Evolutionary conservation across 805 yeast species (phyloP), one percentile per base, ranked within the genome.

Genomic region (Metschnikowia similis): DNA sequence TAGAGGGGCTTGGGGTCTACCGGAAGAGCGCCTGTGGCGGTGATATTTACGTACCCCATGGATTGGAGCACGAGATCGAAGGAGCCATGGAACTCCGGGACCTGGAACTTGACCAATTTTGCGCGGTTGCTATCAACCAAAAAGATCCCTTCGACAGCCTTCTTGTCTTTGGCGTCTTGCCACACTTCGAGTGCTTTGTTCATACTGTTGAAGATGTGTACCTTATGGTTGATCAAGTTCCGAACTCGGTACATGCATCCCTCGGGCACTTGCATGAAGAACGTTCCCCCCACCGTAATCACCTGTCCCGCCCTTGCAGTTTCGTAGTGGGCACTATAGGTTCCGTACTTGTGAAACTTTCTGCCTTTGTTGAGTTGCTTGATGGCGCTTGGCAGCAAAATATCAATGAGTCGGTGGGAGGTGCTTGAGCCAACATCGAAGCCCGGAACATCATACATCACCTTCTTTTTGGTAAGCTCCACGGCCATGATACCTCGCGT

Each of bases 61-160:
- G 82, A 82, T 47, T 79, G 80, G 8, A 87, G 56, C 2, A 87
- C 85, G 28, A 87, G 58, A 57, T 87, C 95, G 8, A 87, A 67
- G 4, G 78, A 62, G 0, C 92, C 92, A 51, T 66, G 70, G 56
- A 86, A 86, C n/a, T 89, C 87, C 0, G 94, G 92, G 3, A 87
- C 71, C 2, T 79, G 70, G 53, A 75, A 83, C 42, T 58, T 48
- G 30, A 51, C 55, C 35, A 52, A 50, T 6, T 44, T 30, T 2
- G 55, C 49, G 6, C 43, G 41, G 1, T 8, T 27, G 13, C 51
- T 42, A n/a, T 52, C 47, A 16, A 50, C 52, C 34, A 59, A 48
- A 67, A 49, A 58, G 26, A 50, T 48, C 47, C 58, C 55, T 8
- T 59, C 53, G 46, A 58, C 56, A 35, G 58, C 62, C 6, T 52